phyloP scores from a whole-genome alignment of 495 filamentous ascomycete species.

The Haplographium delicatum region DNA sequence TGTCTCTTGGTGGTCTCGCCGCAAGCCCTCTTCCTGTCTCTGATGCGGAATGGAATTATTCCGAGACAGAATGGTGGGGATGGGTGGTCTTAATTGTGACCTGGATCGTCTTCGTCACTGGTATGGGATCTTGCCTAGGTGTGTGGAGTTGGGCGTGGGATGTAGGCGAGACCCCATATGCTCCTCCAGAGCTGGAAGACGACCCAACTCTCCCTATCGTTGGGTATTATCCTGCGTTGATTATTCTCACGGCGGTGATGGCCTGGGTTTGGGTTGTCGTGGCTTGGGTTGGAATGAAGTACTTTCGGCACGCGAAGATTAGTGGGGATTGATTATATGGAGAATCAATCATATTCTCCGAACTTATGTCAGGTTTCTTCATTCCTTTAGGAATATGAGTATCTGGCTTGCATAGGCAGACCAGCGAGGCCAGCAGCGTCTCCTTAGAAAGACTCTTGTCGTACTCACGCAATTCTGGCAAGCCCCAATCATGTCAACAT shows the following conservation, averaged over 20 bases:
- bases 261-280: conserved; percentile 98
- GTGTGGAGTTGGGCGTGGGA: conserved; percentile 99
- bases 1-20: conserved; percentile 42
- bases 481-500: too few species aligned
- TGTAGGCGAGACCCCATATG: conserved; percentile 92
- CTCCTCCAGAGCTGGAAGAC: conserved; percentile 87
- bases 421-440: too few species aligned
- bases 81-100: conserved; percentile 86
- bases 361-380: too few species aligned
- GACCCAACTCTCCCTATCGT: conserved; percentile 91
- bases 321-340: conserved; percentile 26
- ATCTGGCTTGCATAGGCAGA: too few species aligned
- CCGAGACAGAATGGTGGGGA: conserved; percentile 94
- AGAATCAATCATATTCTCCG: background rate
- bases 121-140: conserved; percentile 92
- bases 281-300: conserved; percentile 99
- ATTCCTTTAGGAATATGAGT: too few species aligned
- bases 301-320: conserved; percentile 96
- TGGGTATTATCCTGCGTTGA: conserved; percentile 92
- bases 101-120: conserved; percentile 91
- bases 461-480: too few species aligned
- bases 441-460: too few species aligned
- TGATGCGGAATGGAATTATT: conserved; percentile 71
- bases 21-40: conserved; percentile 34
- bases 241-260: conserved; percentile 91